These are phyloP conservation scores for Neurospora hispaniola DNA, from an alignment of 495 filamentous ascomycete genomes.

Conservation along the genomic window DNA sequence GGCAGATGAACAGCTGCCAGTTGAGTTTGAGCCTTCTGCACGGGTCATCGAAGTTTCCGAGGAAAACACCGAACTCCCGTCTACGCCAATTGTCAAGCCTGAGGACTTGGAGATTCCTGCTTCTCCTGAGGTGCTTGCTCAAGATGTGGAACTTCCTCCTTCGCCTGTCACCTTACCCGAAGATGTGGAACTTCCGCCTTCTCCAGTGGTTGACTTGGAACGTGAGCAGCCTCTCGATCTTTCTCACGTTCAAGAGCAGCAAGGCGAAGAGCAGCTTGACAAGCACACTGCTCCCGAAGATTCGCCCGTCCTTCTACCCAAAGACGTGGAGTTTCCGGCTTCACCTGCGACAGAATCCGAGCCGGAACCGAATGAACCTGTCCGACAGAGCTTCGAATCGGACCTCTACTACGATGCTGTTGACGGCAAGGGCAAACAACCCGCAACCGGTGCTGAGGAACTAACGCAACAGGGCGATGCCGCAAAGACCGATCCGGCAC, in stretches of 20 bases:
- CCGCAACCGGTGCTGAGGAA: neutral
- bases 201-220: too few species aligned
- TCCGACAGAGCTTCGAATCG: neutral
- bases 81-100: neutral
- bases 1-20: neutral
- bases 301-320: too few species aligned
- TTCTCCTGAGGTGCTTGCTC: neutral
- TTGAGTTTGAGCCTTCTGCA: neutral
- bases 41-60: neutral
- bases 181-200: too few species aligned
- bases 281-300: too few species aligned
- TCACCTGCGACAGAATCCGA: neutral
- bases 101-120: too few species aligned
- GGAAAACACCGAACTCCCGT: neutral
- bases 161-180: neutral
- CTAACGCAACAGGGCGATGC: neutral
- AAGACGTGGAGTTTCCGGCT: neutral
- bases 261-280: too few species aligned
- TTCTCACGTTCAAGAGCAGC: too few species aligned
- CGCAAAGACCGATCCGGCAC: neutral
- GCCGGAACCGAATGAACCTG: neutral
- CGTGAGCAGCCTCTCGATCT: too few species aligned
- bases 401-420: neutral
- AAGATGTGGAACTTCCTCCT: neutral
- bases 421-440: neutral